Base-by-base conservation (phyloP, 495 filamentous ascomycete genomes). In the Talaromyces liani region DNA sequence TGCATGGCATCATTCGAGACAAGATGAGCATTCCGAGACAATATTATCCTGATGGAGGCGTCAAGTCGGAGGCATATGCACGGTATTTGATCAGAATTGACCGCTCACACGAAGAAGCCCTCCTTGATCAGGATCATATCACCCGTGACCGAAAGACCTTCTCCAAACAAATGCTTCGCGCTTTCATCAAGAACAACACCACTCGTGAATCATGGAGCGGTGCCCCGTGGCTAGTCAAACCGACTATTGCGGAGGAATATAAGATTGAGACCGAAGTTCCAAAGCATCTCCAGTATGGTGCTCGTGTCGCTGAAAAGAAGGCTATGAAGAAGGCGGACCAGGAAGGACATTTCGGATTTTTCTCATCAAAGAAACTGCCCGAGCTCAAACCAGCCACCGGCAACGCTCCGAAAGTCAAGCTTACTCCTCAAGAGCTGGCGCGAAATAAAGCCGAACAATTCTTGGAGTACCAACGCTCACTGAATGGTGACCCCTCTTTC, bases 201-300 rank as follows among this genome's bases (percentile, higher is more conserved):
- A 91, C 88, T 12, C 81, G 93, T 63, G 95, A 98, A 68, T 83
- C 92, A 0, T 98, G 93, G 93, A 90, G 84, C 51, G 93, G 93
- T 4, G 94, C 94, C 0, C 95, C 95, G 9, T 99, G 94, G 94
- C 72, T 96, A 39, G 93, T 98, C 22, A 98, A 97, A 75, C 82
- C 88, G 20, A 84, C 89, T 57, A 85, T 96, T 55, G 95, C 95
- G 1, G 85, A 87, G 33, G 80, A 87, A 65, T 96, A 92, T 68
- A 89, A 89, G 63, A 95, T 99, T 66, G 85, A 88, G 59, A 92
- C 85, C 8, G 86, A 89, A 62, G 84, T 99, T 36, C 95, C 94
- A 4, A 84, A 87, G 20, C 88, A 94, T 67, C 77, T 97, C 5
- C 88, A 87, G 57, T 88, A 93, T 71, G 88, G 92, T 58, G 87